phyloP scores from a whole-genome alignment of 371 early-diverging fungal genomes.

The Rhizomucor pusillus region DNA sequence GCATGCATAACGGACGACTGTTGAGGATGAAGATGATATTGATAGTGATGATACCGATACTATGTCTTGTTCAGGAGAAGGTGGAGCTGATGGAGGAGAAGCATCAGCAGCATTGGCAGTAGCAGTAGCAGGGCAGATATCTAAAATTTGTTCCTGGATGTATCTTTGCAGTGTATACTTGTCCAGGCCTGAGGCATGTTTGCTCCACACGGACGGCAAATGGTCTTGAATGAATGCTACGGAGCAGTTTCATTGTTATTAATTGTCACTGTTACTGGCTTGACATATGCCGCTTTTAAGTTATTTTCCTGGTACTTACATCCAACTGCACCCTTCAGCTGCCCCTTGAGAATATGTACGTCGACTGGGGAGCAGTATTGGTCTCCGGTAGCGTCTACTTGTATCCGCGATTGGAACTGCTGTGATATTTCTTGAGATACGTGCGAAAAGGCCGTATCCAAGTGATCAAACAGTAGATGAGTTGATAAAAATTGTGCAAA shows the following conservation, averaged over 20 bases:
- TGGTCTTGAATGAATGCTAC: slow-evolving; percentile 32
- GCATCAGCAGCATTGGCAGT: no score
- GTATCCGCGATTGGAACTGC: slow-evolving; percentile 24
- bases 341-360: slow-evolving; percentile 25
- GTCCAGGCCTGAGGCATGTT: slow-evolving; percentile 15
- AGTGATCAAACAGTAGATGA: slow-evolving; percentile 23
- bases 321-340: slow-evolving; percentile 26
- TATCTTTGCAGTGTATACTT: slow-evolving; percentile 2
- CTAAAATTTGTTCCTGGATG: neutral
- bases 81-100: no score
- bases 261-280: no score
- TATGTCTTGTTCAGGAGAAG: no score
- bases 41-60: no score
- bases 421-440: slow-evolving; percentile 24
- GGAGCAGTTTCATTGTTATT: no score
- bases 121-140: slow-evolving; percentile 4
- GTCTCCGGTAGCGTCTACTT: slow-evolving; percentile 3
- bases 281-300: no score
- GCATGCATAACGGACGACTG: no score
- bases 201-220: slow-evolving; percentile 29
- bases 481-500: slow-evolving; percentile 22
- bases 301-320: no score
- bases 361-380: slow-evolving; percentile 13
- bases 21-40: no score
- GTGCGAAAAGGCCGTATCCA: slow-evolving; percentile 19